phyloP scores from a whole-genome alignment of 208 protist genomes.

The Trichomonas vaginalis region DNA sequence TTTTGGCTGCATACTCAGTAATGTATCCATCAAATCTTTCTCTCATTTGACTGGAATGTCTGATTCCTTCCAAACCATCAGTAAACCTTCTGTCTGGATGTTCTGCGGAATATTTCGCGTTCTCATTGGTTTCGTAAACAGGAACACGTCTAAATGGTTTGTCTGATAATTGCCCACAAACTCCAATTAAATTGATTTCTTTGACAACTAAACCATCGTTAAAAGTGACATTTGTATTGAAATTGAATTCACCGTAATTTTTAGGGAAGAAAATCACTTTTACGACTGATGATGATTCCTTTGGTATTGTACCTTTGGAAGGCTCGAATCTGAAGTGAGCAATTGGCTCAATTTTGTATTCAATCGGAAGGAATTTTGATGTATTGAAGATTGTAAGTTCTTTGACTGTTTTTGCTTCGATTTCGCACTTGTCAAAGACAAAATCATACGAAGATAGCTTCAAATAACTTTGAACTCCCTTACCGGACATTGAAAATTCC shows the following conservation, averaged over 20 bases:
- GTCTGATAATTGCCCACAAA: background rate
- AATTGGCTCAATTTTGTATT: background rate
- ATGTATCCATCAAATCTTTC: background rate
- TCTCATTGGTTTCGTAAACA: background rate
- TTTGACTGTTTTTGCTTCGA: background rate
- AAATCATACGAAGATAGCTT: background rate
- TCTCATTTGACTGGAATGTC: background rate
- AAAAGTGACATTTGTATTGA: background rate
- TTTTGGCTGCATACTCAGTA: background rate
- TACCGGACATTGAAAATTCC: background rate
- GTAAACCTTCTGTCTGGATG: background rate
- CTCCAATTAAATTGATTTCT: background rate
- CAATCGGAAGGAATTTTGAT: background rate
- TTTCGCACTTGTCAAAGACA: background rate
- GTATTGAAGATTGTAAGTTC: background rate
- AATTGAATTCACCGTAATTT: background rate
- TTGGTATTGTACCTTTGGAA: background rate
- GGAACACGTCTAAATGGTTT: conserved; percentile 10
- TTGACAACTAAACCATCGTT: background rate
- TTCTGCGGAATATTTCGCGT: background rate
- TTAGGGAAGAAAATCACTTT: background rate
- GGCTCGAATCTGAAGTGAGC: background rate
- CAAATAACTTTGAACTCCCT: background rate
- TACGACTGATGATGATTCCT: background rate
- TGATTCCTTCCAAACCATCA: background rate